These are phyloP conservation scores for Dothistroma pini DNA, from an alignment of 2,329 filamentous ascomycete genomes.

Conservation along the genomic window DNA sequence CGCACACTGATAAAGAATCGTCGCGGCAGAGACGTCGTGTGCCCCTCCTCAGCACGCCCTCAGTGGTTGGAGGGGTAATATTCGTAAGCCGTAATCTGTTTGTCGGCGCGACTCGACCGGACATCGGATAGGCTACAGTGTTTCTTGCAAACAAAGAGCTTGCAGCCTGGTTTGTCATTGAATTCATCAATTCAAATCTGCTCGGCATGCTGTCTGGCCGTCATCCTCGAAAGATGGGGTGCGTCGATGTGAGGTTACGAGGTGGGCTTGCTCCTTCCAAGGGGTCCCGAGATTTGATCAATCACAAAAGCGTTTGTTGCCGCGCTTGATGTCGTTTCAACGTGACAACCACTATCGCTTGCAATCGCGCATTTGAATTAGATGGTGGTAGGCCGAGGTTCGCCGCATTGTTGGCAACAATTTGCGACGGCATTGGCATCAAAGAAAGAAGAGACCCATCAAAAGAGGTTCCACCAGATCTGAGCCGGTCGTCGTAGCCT, in stretches of 20 bases:
- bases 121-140: not conserved
- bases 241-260: not conserved
- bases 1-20: not conserved
- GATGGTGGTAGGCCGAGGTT: not conserved
- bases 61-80: not conserved
- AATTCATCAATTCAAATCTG: slow-evolving; percentile 3
- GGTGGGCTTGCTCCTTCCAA: not conserved
- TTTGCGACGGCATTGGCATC: not conserved
- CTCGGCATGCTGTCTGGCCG: not conserved
- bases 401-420: not conserved
- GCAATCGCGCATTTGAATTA: not conserved
- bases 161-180: not conserved
- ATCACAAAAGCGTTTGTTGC: slow-evolving; percentile 4
- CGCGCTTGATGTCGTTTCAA: not conserved
- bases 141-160: not conserved
- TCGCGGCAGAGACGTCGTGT: not conserved
- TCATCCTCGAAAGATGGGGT: not conserved
- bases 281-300: slow-evolving; percentile 9
- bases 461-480: not conserved
- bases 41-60: too few relatives aligned
- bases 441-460: not conserved
- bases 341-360: not conserved
- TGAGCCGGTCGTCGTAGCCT: not conserved
- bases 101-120: not conserved
- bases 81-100: not conserved